Conservation (phyloP, 2,329 filamentous ascomycete genomes). For the Dothistroma septosporum region DNA sequence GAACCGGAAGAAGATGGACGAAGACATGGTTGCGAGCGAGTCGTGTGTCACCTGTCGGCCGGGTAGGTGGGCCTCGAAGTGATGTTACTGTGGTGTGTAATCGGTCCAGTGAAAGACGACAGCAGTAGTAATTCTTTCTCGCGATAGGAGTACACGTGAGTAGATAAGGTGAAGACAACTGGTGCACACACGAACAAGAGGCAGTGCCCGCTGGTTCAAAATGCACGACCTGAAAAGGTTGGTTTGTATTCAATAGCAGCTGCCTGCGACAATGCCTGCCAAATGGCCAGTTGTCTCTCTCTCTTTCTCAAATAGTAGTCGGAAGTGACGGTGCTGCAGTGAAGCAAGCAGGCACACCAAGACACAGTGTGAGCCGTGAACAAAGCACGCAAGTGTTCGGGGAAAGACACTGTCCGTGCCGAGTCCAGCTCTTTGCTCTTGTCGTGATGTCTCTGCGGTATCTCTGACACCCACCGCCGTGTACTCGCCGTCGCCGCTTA, state of each 20-base stretch:
- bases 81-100: not conserved
- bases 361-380: constrained; percentile 11
- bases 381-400: not conserved
- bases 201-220: constrained; percentile 22
- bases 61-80: not conserved
- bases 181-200: constrained; percentile 28
- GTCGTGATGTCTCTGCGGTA: not conserved
- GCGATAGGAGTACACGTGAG: constrained; percentile 14
- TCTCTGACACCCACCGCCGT: too few species aligned
- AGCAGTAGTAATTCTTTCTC: constrained; percentile 12
- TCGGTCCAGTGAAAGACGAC: constrained; percentile 10
- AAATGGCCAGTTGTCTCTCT: constrained; percentile 13
- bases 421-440: constrained; percentile 1
- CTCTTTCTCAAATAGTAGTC: constrained; percentile 10
- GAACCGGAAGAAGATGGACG: constrained; percentile 99
- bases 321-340: constrained; percentile 14
- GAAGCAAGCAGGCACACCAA: constrained; percentile 16
- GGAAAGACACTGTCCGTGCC: constrained; percentile 1
- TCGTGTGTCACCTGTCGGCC: constrained; percentile 1
- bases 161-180: constrained; percentile 16
- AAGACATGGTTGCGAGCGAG: constrained; percentile 64
- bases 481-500: not conserved
- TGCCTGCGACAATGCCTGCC: constrained; percentile 27
- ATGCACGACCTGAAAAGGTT: constrained; percentile 27
- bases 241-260: constrained; percentile 31